Percentiles rank a stretch among this genome's conserved stretches.
Evolutionary conservation across 2,329 filamentous ascomycete genomes (phyloP).

Genomic region (Penicillium sp.): DNA sequence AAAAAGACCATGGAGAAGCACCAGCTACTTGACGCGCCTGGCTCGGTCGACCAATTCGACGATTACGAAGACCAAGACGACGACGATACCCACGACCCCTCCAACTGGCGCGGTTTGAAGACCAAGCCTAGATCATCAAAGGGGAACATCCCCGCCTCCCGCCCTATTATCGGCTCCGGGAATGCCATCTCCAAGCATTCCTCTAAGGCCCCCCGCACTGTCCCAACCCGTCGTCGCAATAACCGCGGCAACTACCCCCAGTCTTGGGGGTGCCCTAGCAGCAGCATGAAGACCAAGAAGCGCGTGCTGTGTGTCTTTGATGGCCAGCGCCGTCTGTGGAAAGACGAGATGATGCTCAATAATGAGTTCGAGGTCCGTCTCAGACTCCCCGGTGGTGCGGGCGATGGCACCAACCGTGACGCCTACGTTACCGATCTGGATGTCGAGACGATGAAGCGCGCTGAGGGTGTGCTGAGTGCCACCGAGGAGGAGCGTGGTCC

Average conservation of each 20-base stretch:
- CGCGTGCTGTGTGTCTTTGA: constrained; percentile 92
- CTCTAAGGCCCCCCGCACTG: constrained; percentile 60
- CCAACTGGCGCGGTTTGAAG: constrained; percentile 48
- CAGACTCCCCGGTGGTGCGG: constrained; percentile 69
- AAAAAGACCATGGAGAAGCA: constrained; percentile 60
- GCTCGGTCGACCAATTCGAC: constrained; percentile 51
- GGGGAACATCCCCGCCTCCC: constrained; percentile 51
- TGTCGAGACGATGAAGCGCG: constrained; percentile 81
- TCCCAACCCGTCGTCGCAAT: constrained; percentile 71
- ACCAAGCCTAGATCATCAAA: constrained; percentile 50
- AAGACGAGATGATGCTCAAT: constrained; percentile 98
- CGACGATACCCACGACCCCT: constrained; percentile 53
- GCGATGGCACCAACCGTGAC: constrained; percentile 79
- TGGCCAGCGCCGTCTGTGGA: constrained; percentile 81
- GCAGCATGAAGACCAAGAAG: constrained; percentile 98
- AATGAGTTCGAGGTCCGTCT: constrained; percentile 92
- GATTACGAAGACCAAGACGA: constrained; percentile 58
- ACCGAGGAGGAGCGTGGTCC: constrained; percentile 84
- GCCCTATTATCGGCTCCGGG: constrained; percentile 52
- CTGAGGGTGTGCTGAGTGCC: constrained; percentile 77
- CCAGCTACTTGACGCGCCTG: constrained; percentile 51
- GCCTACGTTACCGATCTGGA: constrained; percentile 91
- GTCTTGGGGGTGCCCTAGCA: constrained; percentile 87
- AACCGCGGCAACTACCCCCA: constrained; percentile 91
- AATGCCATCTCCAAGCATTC: constrained; percentile 45